Evolutionary conservation across 768 basidiomycete genomes (phyloP), one percentile per base, ranked within the genome.

Genomic region (Atractiella rhizophila): DNA sequence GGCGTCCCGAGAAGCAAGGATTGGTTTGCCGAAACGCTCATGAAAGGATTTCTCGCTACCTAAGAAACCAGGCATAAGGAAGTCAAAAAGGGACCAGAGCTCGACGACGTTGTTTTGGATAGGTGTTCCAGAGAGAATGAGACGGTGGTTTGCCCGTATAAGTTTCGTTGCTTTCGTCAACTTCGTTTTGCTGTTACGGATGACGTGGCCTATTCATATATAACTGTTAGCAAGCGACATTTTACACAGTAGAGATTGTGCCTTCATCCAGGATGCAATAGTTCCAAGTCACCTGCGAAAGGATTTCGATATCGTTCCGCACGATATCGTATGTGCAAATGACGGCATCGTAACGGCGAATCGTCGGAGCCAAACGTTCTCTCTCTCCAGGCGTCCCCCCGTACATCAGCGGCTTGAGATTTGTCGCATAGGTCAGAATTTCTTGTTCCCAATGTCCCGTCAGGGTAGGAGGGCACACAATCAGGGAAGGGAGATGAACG

Each of bases 391-490:
- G 69, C 43, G 75, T 76, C 19, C 91, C 91, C 7, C 76, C 75
- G 59, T 96, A 98, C 46, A 86, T 63, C 35, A 91, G 64, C 0
- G 86, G 81, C 23, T 67, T 68, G 37, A 96, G 65, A 51, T 74
- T 77, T 35, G 77, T 75, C 3, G 74, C 67, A 51, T 96, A 98
- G 55, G 91, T 96, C 35, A 74, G 64, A 45, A 96, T 76, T 62
- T 98, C 91, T 59, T 96, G 88, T 57, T 82, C 85, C 91, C 91
- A 98, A 57, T 98, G 91, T 9, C 91, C 88, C 2, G 83, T 91
- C 38, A 98, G 69, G 1, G 91, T 98, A 4, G 91, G 88, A 0
- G 91, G 91, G 52, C 91, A 98, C 41, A 96, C 63, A 49, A 98
- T 86, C 21, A 98, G 67, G 4, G 88, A 91, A 0, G 91, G 85